A percentile compares a stretch with the other conserved stretches of the same genome.
These are phyloP conservation scores for Flaveria ramosissima DNA, from an alignment of 129 eudicot species.

Conservation along the genomic window DNA sequence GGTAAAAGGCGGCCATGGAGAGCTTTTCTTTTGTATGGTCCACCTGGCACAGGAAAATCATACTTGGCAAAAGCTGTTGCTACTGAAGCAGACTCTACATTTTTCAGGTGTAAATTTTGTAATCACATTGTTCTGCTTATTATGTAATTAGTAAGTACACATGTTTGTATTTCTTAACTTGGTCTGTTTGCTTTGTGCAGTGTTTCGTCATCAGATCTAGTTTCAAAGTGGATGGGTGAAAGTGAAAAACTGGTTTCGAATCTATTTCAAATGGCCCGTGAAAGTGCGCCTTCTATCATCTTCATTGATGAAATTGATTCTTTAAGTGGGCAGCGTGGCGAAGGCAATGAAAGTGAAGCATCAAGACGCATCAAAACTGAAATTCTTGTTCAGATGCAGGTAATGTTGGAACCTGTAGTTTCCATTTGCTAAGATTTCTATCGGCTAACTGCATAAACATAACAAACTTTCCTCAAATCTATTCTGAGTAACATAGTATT, in stretches of 20 bases:
- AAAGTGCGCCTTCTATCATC: conserved; percentile 81
- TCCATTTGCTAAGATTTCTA: neutral
- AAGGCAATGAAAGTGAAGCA: conserved; percentile 97
- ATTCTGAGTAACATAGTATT: neutral
- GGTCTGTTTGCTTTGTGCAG: conserved; percentile 48
- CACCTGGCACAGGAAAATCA: conserved; percentile 93
- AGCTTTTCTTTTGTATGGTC: conserved; percentile 88
- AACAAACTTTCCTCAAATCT: neutral
- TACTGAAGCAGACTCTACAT: conserved; percentile 89
- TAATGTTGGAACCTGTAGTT: conserved; percentile 18
- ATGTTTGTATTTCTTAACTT: conserved; percentile 22
- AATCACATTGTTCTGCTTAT: neutral
- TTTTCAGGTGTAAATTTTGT: conserved; percentile 56
- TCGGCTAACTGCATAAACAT: neutral
- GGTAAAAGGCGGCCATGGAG: conserved; percentile 95
- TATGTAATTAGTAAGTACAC: neutral
- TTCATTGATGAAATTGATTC: conserved; percentile 91
- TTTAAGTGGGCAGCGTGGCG: conserved; percentile 88
- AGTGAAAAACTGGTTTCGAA: conserved; percentile 88
- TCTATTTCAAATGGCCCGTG: conserved; percentile 92
- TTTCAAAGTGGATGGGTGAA: conserved; percentile 98
- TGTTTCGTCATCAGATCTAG: conserved; percentile 81
- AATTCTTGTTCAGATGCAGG: conserved; percentile 95
- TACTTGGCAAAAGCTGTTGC: conserved; percentile 95
- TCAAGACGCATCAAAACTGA: conserved; percentile 94